Conservation (phyloP, 2,329 filamentous ascomycete genomes). For the Colletotrichum sp. region DNA sequence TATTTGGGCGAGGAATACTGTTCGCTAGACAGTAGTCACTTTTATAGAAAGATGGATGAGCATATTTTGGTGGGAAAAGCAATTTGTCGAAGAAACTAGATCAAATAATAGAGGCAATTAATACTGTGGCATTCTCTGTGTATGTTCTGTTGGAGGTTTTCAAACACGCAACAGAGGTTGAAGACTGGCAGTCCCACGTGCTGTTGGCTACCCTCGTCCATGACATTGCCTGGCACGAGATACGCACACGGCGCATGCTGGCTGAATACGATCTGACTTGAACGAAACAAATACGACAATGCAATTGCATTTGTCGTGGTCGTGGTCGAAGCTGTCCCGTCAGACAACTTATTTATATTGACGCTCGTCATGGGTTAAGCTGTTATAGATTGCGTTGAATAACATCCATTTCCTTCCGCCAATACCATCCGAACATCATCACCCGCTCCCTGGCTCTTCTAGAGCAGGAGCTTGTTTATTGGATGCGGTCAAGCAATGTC, state of each 20-base stretch:
- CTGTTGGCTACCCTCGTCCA: not conserved
- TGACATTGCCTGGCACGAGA: not conserved
- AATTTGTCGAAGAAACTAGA: not conserved
- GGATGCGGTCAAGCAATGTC: not conserved
- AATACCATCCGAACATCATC: not conserved
- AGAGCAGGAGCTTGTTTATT: not conserved
- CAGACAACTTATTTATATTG: not conserved
- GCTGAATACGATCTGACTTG: not conserved
- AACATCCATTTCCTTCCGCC: not conserved
- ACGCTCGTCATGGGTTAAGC: not conserved
- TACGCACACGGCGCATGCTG: not conserved
- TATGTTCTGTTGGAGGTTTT: fast-evolving
- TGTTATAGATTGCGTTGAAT: not conserved
- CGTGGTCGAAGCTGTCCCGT: not conserved
- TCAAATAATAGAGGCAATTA: no score
- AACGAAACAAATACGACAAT: fast-evolving
- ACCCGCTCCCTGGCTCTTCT: not conserved
- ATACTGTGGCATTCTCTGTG: not conserved
- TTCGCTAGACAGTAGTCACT: no score
- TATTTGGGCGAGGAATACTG: no score
- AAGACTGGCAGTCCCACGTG: not conserved
- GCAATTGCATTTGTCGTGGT: not conserved
- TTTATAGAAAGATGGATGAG: no score
- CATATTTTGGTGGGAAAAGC: not conserved
- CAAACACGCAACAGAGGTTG: not conserved